phyloP scores from a whole-genome alignment of 1,284 basidiomycete species.

The Puccinia triticina region DNA sequence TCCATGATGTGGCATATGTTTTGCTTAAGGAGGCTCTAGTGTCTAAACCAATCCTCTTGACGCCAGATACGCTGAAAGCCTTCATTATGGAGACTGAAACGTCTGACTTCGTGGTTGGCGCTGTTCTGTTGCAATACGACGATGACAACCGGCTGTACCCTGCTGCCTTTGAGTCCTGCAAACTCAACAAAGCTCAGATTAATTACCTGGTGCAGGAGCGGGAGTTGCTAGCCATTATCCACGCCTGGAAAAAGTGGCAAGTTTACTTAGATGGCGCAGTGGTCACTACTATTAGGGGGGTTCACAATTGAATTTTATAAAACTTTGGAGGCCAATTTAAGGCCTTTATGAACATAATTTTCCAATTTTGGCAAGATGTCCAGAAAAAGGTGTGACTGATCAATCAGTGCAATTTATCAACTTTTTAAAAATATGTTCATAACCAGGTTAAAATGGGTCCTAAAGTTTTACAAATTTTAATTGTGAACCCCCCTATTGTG shows the following conservation, averaged over 20 bases:
- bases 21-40: background rate
- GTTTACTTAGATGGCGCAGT: conserved; percentile 33
- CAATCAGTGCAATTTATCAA: too few relatives aligned
- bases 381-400: too few relatives aligned
- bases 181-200: background rate
- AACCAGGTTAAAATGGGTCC: too few relatives aligned
- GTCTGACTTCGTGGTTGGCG: conserved; percentile 30
- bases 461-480: too few relatives aligned
- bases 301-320: too few relatives aligned
- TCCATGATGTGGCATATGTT: background rate
- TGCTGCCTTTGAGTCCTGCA: conserved; percentile 52
- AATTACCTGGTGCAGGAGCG: conserved; percentile 52
- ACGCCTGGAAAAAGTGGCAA: conserved; percentile 50
- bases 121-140: conserved; percentile 32
- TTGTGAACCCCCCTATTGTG: too few relatives aligned
- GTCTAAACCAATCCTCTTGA: background rate
- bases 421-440: too few relatives aligned
- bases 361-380: too few relatives aligned
- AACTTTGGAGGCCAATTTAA: too few relatives aligned
- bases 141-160: conserved; percentile 12
- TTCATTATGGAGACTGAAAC: conserved; percentile 22
- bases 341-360: too few relatives aligned
- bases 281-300: background rate
- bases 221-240: conserved; percentile 52
- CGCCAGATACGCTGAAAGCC: background rate